Evolutionary conservation across 345 rosid species (phyloP), one percentile per base, ranked within the genome.

Genomic region (Gossypium ekmanianum): DNA sequence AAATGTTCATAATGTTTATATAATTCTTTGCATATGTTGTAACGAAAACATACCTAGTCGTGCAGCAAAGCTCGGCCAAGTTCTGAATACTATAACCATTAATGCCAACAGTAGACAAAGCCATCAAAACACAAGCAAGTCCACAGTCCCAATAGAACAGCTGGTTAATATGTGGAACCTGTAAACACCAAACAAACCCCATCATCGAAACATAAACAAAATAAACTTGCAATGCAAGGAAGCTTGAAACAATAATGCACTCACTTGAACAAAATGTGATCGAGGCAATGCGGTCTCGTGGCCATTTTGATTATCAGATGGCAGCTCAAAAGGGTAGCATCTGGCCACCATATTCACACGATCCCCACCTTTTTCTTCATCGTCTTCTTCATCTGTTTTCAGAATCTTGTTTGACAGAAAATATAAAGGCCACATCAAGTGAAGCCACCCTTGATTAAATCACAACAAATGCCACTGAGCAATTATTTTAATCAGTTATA

Each of bases 61-160:
- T 88, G 81, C 85, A 65, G 80, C 98, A 93, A 34, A 90, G 77
- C 52, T 85, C 87, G 4, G 89, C 86, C 91, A 93, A 83, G 14
- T 59, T 85, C 75, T 87, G 81, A 56, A 54, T 54, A 54, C 10
- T 54, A 2, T 54, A 7, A 8, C 18, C 18, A 54, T 52, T 8
- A n/a, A 1, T 77, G 72, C 99, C 99, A 80, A 85, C 77, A 1
- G 91, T 83, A 81, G 87, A 88, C 86, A 95, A 85, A 78, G 81
- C 91, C 99, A 95, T 93, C 61, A 85, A 82, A 75, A 91, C 88
- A 80, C 98, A 95, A 81, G 98, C 99, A 58, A 93, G 89, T 26
- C 98, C 99, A 61, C 99, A 93, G 75, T 91, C 99, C 99, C 99
- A 93, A 26, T 91, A 86, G 78, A 78, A 84, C 76, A 89, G 77